phyloP scores from a whole-genome alignment of 179 eudicot species.

The Vitellaria paradoxa region DNA sequence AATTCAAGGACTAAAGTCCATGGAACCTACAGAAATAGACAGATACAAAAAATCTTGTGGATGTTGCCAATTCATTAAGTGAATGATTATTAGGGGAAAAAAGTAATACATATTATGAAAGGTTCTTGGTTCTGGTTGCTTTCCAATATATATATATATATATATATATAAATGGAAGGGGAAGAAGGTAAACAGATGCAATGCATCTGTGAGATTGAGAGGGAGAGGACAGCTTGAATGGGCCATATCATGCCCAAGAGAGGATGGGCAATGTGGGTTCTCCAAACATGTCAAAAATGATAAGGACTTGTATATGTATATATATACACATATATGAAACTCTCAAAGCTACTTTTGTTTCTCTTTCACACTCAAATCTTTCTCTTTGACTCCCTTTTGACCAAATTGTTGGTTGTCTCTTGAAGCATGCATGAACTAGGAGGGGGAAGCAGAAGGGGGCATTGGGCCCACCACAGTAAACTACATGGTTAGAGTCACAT shows the following conservation, averaged over 20 bases:
- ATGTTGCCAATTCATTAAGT: conserved; percentile 35
- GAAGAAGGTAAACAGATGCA: conserved; percentile 15
- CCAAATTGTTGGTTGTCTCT: conserved; percentile 26
- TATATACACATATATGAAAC: neutral
- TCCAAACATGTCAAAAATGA: conserved; percentile 17
- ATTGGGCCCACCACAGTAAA: conserved; percentile 14
- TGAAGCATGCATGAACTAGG: conserved; percentile 34
- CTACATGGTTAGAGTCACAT: conserved; percentile 22
- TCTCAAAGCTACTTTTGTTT: conserved; percentile 25
- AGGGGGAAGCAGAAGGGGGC: conserved; percentile 8
- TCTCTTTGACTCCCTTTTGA: conserved; percentile 29
- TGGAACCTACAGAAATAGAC: conserved; percentile 20
- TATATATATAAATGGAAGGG: neutral
- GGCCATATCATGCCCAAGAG: conserved; percentile 25
- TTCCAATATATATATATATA: too few species aligned
- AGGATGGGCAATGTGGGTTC: conserved; percentile 22
- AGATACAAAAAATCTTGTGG: conserved; percentile 24
- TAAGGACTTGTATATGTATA: conserved; percentile 10
- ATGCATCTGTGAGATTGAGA: conserved; percentile 17
- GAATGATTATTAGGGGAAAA: conserved; percentile 25
- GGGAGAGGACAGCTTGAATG: conserved; percentile 31
- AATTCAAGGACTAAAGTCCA: neutral
- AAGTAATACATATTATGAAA: neutral
- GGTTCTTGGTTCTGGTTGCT: neutral
- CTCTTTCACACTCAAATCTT: conserved; percentile 18